Evolutionary conservation across 371 early-diverging fungal species (phyloP).

Genomic region (Mortierella sp.): DNA sequence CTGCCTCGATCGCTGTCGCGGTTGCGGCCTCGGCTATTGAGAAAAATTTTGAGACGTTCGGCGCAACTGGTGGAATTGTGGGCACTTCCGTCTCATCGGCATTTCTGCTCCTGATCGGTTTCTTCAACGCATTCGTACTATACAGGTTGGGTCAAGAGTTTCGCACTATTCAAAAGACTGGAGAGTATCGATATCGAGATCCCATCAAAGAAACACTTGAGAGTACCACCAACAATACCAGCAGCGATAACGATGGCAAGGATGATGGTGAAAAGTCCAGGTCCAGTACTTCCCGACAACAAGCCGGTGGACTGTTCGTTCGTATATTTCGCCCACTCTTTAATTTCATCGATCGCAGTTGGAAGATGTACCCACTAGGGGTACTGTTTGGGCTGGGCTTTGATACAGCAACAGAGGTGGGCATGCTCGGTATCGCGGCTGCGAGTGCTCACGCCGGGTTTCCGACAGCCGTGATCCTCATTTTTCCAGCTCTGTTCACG

Average conservation of each 20-base stretch:
- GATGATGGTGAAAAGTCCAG: background rate
- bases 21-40: conserved; percentile 63
- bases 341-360: conserved; percentile 66
- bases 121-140: conserved; percentile 64
- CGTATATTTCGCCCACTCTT: conserved; percentile 70
- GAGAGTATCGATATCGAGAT: conserved; percentile 61
- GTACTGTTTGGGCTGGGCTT: conserved; percentile 77
- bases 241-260: conserved; percentile 2
- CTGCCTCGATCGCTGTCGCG: conserved; percentile 65
- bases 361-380: conserved; percentile 77
- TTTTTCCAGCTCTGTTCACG: conserved; percentile 75
- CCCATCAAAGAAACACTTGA: conserved; percentile 57
- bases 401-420: conserved; percentile 77
- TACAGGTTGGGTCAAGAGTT: conserved; percentile 57
- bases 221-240: background rate
- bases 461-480: conserved; percentile 62
- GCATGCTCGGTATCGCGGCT: conserved; percentile 67
- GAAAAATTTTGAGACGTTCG: conserved; percentile 60
- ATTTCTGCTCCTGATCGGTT: conserved; percentile 69
- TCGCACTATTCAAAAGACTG: conserved; percentile 56
- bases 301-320: conserved; percentile 58
- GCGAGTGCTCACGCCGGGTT: conserved; percentile 61
- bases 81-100: conserved; percentile 68
- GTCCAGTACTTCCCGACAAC: background rate
- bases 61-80: conserved; percentile 64